These are phyloP conservation scores for Nicotiana paniculata DNA, from an alignment of 257 asterid genomes.

Conservation along the genomic window DNA sequence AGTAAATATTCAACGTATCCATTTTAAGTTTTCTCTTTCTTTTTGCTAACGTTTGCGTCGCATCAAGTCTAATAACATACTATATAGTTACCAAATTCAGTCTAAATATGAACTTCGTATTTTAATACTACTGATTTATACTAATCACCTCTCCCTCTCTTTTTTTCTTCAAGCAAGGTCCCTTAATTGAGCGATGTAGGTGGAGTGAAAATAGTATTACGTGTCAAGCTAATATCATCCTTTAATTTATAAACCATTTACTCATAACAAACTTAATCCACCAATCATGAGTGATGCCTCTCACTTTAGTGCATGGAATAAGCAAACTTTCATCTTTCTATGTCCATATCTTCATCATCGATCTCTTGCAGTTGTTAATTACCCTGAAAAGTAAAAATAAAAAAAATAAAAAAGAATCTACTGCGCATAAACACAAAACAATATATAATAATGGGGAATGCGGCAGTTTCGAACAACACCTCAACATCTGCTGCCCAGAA, in stretches of 20 bases:
- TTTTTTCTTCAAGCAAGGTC: neutral
- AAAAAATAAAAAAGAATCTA: neutral
- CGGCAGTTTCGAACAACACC: neutral
- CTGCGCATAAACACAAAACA: too few species aligned
- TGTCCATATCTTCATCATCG: neutral
- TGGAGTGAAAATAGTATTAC: neutral
- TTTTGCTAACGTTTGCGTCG: too few species aligned
- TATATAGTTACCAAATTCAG: too few species aligned
- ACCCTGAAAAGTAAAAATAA: neutral
- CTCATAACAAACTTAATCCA: constrained; percentile 9
- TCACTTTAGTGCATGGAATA: neutral
- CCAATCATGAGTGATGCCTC: neutral
- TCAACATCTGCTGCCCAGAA: neutral
- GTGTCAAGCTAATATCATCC: neutral
- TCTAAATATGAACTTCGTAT: too few species aligned
- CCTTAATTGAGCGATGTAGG: neutral
- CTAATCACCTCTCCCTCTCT: neutral
- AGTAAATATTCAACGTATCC: too few species aligned
- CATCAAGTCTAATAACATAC: too few species aligned
- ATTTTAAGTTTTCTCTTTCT: too few species aligned
- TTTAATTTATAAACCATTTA: constrained; percentile 12
- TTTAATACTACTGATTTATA: too few species aligned
- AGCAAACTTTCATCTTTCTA: neutral
- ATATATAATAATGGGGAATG: neutral
- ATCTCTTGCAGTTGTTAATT: neutral